Base-by-base conservation (phyloP, 164 flowering plant species). In the Tetrastigma voinierianum region DNA sequence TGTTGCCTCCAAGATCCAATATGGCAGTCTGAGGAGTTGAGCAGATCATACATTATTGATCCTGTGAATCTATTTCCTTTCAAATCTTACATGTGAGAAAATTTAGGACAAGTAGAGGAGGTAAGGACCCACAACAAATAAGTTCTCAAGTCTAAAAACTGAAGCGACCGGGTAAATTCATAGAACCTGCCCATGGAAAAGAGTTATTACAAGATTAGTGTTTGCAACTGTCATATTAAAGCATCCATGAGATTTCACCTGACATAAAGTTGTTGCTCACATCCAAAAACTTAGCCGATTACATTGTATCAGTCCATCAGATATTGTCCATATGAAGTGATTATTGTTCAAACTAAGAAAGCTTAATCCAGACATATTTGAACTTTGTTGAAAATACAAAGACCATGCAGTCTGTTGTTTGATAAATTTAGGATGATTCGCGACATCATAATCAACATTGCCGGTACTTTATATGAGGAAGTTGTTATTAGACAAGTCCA, bases 1-100 rank as follows among this genome's bases (percentile, higher is more conserved):
- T 48, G 21, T 63, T 63, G 25, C 14, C 13, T n/a, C 46, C 24
- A 11, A 51, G n/a, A 49, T 63, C 57, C 14, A 67, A 48, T 9
- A 20, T 57, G 21, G 11, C 8, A 8, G 10, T 55, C 14, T 21
- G 58, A 21, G 10, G 32, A 55, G 21, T 55, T 19, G 58, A 55
- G 13, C 19, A 55, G 21, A 19, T 13, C 12, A 9, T 55, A 12
- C 12, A 32, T 24, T 20, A 55, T 20, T 2, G 24, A 21, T 55
- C 58, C 32, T 20, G 12, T 55, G 24, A 55, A 1, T 21, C 15
- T 55, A 32, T 55, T 55, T 55, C 21, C 47, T 13, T 59, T 46
- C 47, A 59, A 59, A 59, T 59, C 15, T 32, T 40, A 59, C 43
- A 15, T 10, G 17, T 13, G 3, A 59, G 9, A 40, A 12, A 2